Percentiles rank a stretch among this genome's conserved stretches.
Conservation (phyloP, 306 rosid species). For the Ziziphus jujuba region DNA sequence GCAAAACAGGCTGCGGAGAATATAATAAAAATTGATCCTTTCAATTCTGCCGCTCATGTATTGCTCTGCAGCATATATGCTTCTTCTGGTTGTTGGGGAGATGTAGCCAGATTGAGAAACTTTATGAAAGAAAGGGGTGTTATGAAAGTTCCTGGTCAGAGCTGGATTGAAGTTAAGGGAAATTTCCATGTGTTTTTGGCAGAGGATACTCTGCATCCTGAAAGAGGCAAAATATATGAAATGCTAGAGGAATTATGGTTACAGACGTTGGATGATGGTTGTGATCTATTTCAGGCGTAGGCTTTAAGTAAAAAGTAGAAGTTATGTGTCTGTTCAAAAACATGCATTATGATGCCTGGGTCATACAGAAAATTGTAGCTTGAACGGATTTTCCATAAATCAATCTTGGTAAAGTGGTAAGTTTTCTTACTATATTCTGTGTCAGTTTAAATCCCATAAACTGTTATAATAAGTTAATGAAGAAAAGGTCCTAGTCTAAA, state of each 20-base stretch:
- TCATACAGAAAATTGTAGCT: neutral
- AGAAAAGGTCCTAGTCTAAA: too few relatives aligned
- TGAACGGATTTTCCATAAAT: neutral
- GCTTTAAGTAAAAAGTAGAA: constrained; percentile 7
- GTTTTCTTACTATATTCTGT: neutral
- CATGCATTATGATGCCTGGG: neutral
- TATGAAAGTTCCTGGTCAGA: constrained; percentile 68
- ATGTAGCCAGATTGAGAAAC: constrained; percentile 56
- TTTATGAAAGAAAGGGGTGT: constrained; percentile 57
- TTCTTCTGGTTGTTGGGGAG: constrained; percentile 60
- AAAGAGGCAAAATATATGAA: constrained; percentile 46
- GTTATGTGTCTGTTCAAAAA: neutral
- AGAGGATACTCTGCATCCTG: constrained; percentile 65
- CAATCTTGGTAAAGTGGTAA: neutral
- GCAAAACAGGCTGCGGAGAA: constrained; percentile 71
- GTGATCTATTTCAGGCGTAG: constrained; percentile 43
- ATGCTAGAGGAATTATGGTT: constrained; percentile 65
- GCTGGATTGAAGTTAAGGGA: constrained; percentile 59
- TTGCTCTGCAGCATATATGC: constrained; percentile 66
- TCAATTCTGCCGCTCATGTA: constrained; percentile 64
- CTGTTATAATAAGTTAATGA: too few relatives aligned
- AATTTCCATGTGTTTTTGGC: constrained; percentile 59
- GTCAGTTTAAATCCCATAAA: too few relatives aligned
- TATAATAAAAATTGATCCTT: constrained; percentile 57
- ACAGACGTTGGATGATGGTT: constrained; percentile 60